Base-by-base conservation (phyloP, 129 eudicot species). In the Sambucus nigra region DNA sequence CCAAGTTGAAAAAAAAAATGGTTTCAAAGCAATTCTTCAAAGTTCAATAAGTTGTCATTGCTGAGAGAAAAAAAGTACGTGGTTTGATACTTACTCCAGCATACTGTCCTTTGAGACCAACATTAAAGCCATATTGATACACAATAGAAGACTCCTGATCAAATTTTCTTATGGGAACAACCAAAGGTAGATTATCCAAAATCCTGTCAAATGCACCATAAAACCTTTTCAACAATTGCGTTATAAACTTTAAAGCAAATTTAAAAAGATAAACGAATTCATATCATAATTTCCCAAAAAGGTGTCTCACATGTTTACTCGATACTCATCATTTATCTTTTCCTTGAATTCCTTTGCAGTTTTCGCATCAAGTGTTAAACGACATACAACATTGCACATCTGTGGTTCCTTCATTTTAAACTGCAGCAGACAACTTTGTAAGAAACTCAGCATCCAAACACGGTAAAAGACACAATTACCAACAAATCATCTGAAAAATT, bases 121-220 rank as follows among this genome's bases (percentile, higher is more conserved):
- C 79, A 60, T 58, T 67, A 71, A 55, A 80, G 5, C 94, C 94
- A 53, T 61, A 76, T 40, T 71, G 82, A 59, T 84, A 84, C 20
- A 75, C 47, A 44, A 62, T 22, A 29, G 80, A 68, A 25, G 71
- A 53, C 51, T 69, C 73, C 64, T 53, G 65, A 63, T 65, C 81
- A 50, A 76, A 39, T 59, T 77, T 53, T 51, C 59, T 55, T 72
- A 70, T 69, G 54, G 80, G 88, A 64, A 77, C 82, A 53, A 76
- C 83, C 62, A 78, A 65, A 7, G 94, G 94, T 64, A 84, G 86
- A 61, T 77, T 76, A 65, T 84, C 94, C 78, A 84, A 66, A 51
- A 84, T 80, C 94, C 94, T 84, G 72, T 39, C 27, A n/a, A 57
- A 26, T 28, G 61, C 41, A 67, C 24, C 23, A 52, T 20, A 12